Evolutionary conservation across 140 eudicot species (phyloP), one percentile per base, ranked within the genome.

Genomic region (Stevia rebaudiana): DNA sequence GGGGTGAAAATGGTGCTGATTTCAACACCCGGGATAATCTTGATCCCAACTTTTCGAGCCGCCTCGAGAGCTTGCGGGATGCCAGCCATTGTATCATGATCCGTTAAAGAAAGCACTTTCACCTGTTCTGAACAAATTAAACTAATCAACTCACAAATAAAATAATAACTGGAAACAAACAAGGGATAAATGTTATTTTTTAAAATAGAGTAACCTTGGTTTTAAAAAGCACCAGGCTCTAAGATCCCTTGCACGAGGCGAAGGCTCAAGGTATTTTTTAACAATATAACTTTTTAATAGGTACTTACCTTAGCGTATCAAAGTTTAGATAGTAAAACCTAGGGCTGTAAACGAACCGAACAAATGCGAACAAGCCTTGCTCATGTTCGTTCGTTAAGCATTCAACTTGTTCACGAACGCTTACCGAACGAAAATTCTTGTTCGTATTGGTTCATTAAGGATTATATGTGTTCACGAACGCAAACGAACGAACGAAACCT

Each of bases 11-110:
- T 81, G 56, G 96, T 87, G 70, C 98, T 91, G 67, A 91, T 83
- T 80, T 91, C 98, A 68, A 91, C 98, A 37, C 98, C 98, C 11
- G 98, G 98, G n/a, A 91, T 84, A 36, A 91, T 82, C 79, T 91
- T 91, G 71, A 91, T 91, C 71, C 95, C 96, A 49, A 74, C 79
- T 71, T 74, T 81, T 15, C 70, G 73, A 65, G 98, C 98, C 69
- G 95, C 89, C 67, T 84, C 95, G 63, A 82, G 75, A 58, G 96
- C 98, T 79, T 91, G 95, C 1, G 95, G 91, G 69, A 91, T 87
- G 67, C 98, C 98, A 21, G 87, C 77, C 95, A 91, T 83, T 44
- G 98, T 91, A 77, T 91, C 98, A 73, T 91, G 98, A 82, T 91
- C 98, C 3, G 98, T 91, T 61, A 91, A 72, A 49, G 98, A 82